Evolutionary conservation across 495 filamentous ascomycete genomes (phyloP).

Genomic region (Neurospora intermedia): DNA sequence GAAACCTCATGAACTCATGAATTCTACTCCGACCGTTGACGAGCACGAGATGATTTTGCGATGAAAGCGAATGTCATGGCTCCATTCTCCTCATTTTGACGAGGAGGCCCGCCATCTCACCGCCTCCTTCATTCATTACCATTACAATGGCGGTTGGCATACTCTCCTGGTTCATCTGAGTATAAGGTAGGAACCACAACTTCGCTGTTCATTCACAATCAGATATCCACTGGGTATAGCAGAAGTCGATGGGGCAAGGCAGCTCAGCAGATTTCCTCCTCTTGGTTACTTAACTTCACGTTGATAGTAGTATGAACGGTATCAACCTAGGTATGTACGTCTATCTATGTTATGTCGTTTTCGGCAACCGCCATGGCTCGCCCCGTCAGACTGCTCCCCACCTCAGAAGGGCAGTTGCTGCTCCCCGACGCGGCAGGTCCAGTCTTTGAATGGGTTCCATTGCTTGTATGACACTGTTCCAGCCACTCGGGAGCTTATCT

Average conservation of each 20-base stretch:
- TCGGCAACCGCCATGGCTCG: background rate
- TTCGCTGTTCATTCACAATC: background rate
- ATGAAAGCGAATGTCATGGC: too few species aligned
- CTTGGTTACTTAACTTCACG: too few species aligned
- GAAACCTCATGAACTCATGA: too few species aligned
- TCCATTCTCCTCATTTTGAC: too few species aligned
- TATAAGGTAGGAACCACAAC: background rate
- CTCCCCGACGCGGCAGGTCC: background rate
- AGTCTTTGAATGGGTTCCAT: background rate
- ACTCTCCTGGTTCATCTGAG: background rate
- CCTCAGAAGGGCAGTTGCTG: background rate
- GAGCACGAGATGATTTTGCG: too few species aligned
- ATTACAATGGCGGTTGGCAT: background rate
- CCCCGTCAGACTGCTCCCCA: background rate
- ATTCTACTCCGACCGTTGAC: too few species aligned
- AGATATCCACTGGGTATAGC: background rate
- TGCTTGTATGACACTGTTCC: background rate
- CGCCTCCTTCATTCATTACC: background rate
- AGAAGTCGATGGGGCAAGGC: too few species aligned
- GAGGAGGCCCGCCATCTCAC: too few species aligned
- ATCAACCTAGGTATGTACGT: background rate
- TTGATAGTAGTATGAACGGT: background rate
- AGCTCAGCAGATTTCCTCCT: too few species aligned
- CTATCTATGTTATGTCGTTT: background rate
- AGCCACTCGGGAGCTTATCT: background rate